Base-by-base conservation (phyloP, 768 basidiomycete genomes). In the Leucocoprinus leucothites region DNA sequence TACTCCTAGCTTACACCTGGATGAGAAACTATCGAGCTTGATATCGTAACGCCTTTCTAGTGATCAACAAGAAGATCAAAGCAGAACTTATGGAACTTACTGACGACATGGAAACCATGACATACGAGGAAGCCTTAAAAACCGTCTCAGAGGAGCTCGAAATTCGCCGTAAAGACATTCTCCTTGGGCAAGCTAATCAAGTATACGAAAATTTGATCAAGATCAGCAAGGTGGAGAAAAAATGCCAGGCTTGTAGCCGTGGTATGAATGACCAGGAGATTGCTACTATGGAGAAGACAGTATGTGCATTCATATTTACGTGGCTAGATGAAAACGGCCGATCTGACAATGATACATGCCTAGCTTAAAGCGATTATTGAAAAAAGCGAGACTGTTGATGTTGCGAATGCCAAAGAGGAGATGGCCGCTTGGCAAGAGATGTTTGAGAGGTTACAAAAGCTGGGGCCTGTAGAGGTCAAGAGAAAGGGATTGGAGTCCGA, bases 161-260 rank as follows among this genome's bases (percentile, higher is more conserved):
- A 13, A 25, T 56, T 21, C 52, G 55, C 11, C 45, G 49, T 21
- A 40, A 44, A 14, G 28, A 40, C 18, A 38, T 56, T 36, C 24
- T 53, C 38, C 24, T 28, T 31, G 28, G 53, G 7, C 34, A 44
- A 48, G 54, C 54, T 16, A 56, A 56, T 25, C 47, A 56, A 24
- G 74, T 79, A 34, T 95, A 82, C 54, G 73, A 84, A 54, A 65
- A 67, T 1, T 61, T 91, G 26, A 74, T 92, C 38, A 69, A 73
- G 14, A 67, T 69, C 1, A 91, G 88, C 31, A 81, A 81, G 64
- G 71, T 76, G 48, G 81, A 86, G 58, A 85, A 87, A 63, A 68
- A 76, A 0, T 99, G 96, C 63, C 74, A 81, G 9, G 85, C 84
- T 7, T 98, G 96, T 65, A 83, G 85, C 61, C 82, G 94, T 1